Evolutionary conservation across 1,284 basidiomycete species (phyloP).

Genomic region (Gastroboletus turbinatus): DNA sequence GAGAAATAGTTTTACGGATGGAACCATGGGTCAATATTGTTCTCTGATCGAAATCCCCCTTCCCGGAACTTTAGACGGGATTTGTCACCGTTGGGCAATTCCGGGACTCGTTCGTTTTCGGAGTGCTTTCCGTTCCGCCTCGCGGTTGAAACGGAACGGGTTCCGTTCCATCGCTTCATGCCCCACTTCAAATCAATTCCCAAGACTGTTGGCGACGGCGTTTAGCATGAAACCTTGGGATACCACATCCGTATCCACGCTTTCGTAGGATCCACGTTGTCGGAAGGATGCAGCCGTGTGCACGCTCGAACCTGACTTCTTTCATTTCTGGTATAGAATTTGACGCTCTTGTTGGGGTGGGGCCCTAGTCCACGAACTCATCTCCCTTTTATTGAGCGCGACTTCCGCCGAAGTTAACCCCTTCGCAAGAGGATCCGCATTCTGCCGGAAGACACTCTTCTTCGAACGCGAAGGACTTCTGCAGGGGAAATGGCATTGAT

Average conservation of each 20-base stretch:
- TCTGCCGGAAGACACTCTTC: not conserved
- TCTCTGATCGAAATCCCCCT: not conserved
- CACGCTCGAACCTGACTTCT: conserved; percentile 19
- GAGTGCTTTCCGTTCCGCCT: conserved; percentile 4
- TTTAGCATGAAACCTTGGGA: conserved; percentile 15
- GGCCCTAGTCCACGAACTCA: conserved; percentile 10
- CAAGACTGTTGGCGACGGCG: conserved; percentile 12
- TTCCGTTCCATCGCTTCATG: conserved; percentile 10
- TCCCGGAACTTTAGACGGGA: not conserved
- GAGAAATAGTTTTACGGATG: conserved; percentile 17
- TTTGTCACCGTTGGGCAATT: not conserved
- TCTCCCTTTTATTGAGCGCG: conserved; percentile 4
- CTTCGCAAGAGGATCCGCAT: conserved; percentile 29
- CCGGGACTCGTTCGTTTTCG: conserved; percentile 2
- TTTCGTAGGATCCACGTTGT: conserved; percentile 1
- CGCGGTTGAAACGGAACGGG: conserved; percentile 2
- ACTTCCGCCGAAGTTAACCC: not conserved
- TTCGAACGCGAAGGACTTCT: conserved; percentile 6
- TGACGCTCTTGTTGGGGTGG: not conserved
- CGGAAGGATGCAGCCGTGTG: conserved; percentile 19
- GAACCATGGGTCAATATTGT: not conserved
- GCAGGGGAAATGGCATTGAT: conserved; percentile 5
- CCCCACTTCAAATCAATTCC: conserved; percentile 1
- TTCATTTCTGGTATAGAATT: conserved; percentile 20
- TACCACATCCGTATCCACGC: conserved; percentile 4